Conservation (phyloP, 2,329 filamentous ascomycete species). For the Domatiomyces catenatus region DNA sequence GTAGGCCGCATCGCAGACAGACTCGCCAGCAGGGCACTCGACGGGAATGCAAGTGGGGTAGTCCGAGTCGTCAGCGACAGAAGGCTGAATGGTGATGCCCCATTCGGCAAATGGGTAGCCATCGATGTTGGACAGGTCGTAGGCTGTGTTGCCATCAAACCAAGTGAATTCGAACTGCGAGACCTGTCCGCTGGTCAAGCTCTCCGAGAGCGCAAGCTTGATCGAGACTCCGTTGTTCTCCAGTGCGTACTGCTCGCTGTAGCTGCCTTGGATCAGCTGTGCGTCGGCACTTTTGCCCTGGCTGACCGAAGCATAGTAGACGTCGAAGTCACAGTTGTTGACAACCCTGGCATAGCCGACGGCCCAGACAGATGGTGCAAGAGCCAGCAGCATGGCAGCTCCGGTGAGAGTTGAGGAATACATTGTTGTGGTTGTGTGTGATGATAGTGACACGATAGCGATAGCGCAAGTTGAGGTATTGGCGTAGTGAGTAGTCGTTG, state of each 20-base stretch:
- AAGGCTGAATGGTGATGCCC: slow-evolving; percentile 15
- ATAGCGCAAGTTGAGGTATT: no score
- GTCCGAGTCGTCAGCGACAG: slow-evolving; percentile 11
- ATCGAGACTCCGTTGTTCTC: slow-evolving; percentile 26
- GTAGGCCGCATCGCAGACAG: slow-evolving; percentile 15
- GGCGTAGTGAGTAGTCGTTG: slow-evolving; percentile 10
- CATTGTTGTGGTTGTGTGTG: slow-evolving; percentile 18
- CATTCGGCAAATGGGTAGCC: slow-evolving; percentile 26
- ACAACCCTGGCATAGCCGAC: slow-evolving; percentile 25
- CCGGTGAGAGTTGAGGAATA: slow-evolving; percentile 20
- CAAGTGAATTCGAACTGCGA: slow-evolving; percentile 27
- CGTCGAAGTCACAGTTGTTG: slow-evolving; percentile 24
- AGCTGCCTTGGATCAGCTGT: slow-evolving; percentile 22
- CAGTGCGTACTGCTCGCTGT: slow-evolving; percentile 23
- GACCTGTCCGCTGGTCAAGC: slow-evolving; percentile 22
- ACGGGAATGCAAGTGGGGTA: slow-evolving; percentile 15
- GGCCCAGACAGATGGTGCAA: slow-evolving; percentile 22
- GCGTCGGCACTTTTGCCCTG: slow-evolving; percentile 19
- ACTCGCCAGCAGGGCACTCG: slow-evolving; percentile 13
- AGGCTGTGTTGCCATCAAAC: slow-evolving; percentile 25
- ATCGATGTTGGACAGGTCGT: slow-evolving; percentile 30
- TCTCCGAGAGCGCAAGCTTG: slow-evolving; percentile 29
- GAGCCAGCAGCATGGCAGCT: slow-evolving; percentile 19
- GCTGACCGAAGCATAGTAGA: slow-evolving; percentile 28
- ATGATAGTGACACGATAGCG: slow-evolving; percentile 2